A percentile compares a stretch with the other conserved stretches of the same genome.
Evolutionary conservation across 352 stramenopile genomes (phyloP).

Genomic region (Phytophthora boehmeriae): DNA sequence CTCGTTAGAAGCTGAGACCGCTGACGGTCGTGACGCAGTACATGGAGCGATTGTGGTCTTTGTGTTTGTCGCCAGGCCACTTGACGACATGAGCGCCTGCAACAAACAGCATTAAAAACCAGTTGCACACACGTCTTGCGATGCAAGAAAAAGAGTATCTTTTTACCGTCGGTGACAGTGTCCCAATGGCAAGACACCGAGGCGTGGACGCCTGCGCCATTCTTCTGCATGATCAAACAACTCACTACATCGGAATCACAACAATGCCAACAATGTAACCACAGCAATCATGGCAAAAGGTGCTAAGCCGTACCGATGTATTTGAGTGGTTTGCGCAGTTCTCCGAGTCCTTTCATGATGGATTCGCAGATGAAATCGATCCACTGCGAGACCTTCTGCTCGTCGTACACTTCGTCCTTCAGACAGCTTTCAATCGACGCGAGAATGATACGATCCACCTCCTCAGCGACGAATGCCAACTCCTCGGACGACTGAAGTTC

Average conservation of each 20-base stretch:
- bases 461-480: slow-evolving; percentile 91
- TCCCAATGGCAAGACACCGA: slow-evolving; percentile 92
- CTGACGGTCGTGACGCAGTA: slow-evolving; percentile 91
- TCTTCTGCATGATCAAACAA: slow-evolving; percentile 94
- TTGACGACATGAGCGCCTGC: slow-evolving; percentile 83
- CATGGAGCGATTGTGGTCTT: slow-evolving; percentile 90
- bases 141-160: not conserved
- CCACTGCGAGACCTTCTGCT: slow-evolving; percentile 87
- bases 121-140: slow-evolving; percentile 1
- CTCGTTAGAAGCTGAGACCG: slow-evolving; percentile 84
- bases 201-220: slow-evolving; percentile 90
- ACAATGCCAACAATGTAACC: no score
- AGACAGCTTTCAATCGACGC: slow-evolving; percentile 81
- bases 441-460: slow-evolving; percentile 91
- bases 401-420: slow-evolving; percentile 89
- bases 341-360: slow-evolving; percentile 86
- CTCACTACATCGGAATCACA: slow-evolving; percentile 84
- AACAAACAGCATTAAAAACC: not conserved
- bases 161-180: slow-evolving; percentile 86
- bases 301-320: slow-evolving; percentile 68
- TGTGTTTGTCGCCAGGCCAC: slow-evolving; percentile 91
- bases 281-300: no score
- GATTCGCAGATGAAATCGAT: slow-evolving; percentile 91
- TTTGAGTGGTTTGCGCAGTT: slow-evolving; percentile 93
- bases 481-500: slow-evolving; percentile 90